Percentiles rank a stretch among this genome's conserved stretches.
These are phyloP conservation scores for Colletotrichum destructivum DNA, from an alignment of 2,329 filamentous ascomycete genomes.

Conservation along the genomic window DNA sequence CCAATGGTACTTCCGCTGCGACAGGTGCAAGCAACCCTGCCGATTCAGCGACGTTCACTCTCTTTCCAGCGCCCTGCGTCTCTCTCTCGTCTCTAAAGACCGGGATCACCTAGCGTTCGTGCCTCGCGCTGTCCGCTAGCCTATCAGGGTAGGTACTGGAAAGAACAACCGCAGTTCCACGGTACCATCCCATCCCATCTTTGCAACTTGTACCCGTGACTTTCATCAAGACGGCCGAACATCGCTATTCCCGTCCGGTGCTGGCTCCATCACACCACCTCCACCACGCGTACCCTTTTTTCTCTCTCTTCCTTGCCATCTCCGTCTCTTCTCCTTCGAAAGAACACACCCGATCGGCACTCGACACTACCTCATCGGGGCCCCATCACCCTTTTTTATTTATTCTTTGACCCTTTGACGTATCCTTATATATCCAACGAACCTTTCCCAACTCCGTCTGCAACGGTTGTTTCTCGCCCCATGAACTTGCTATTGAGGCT, in stretches of 20 bases:
- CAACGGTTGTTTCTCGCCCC: constrained; percentile 40
- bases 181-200: constrained; percentile 16
- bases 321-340: constrained; percentile 38
- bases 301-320: constrained; percentile 37
- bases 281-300: constrained; percentile 22
- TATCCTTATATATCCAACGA: constrained; percentile 36
- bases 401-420: constrained; percentile 20
- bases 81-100: not conserved
- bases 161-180: constrained; percentile 1
- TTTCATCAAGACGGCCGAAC: constrained; percentile 28
- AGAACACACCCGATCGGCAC: constrained; percentile 33
- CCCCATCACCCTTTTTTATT: constrained; percentile 23
- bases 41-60: not conserved
- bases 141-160: constrained; percentile 34
- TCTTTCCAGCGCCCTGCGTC: not conserved
- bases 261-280: constrained; percentile 41
- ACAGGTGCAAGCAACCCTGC: constrained; percentile 11
- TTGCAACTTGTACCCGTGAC: constrained; percentile 34
- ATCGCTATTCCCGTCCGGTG: constrained; percentile 30
- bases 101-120: constrained; percentile 36
- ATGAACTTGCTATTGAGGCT: constrained; percentile 62
- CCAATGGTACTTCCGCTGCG: constrained; percentile 1
- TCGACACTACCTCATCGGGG: constrained; percentile 33
- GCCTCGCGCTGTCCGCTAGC: constrained; percentile 33
- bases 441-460: constrained; percentile 34